Evolutionary conservation across 176 grass and related monocot genomes (phyloP), one percentile per base, ranked within the genome.

Genomic region (Oryza glaberrima): DNA sequence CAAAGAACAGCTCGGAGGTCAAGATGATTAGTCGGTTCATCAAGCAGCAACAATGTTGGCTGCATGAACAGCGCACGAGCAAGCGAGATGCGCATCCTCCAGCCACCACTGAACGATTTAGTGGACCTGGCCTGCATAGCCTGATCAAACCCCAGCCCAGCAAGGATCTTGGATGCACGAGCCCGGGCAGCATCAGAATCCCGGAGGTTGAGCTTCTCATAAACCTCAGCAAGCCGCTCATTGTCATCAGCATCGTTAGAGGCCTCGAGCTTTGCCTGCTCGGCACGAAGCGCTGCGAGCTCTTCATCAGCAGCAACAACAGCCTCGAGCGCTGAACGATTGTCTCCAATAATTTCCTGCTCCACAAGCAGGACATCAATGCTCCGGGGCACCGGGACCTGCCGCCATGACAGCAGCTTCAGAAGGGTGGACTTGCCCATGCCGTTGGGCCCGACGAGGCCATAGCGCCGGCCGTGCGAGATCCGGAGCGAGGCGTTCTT

Each of bases 11-110:
- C 96, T 70, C 96, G 88, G 22, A 98, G 91, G 82, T 98, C 96
- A 36, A 98, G 83, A 87, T 98, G 96, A 75, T 98, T 98, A 25
- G 96, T 95, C 2, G 93, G 96, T 48, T 98, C 96, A 81, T 98
- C 96, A 22, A 98, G 89, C 35, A 98, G 86, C 30, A 98, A 72
- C 51, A 98, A 75, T 1, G 96, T 98, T 32, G 96, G 96, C 66
- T 98, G 96, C 93, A 98, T 94, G 86, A 98, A 98, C 63, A 98
- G 96, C 4, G 96, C 96, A 36, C 96, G 90, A 19, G 96, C 96
- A 34, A 95, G 90, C 10, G 96, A 98, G 13, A 98, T 98, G 44
- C 96, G 91, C 96, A 98, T 98, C 88, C 96, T 93, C 96, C 96
- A 95, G 3, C 96, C 96, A 74, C 96, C 96, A 26, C 96, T 98